These are phyloP conservation scores for Fomitopsis schrenkii DNA, from an alignment of 1,284 basidiomycete species.

Conservation along the genomic window DNA sequence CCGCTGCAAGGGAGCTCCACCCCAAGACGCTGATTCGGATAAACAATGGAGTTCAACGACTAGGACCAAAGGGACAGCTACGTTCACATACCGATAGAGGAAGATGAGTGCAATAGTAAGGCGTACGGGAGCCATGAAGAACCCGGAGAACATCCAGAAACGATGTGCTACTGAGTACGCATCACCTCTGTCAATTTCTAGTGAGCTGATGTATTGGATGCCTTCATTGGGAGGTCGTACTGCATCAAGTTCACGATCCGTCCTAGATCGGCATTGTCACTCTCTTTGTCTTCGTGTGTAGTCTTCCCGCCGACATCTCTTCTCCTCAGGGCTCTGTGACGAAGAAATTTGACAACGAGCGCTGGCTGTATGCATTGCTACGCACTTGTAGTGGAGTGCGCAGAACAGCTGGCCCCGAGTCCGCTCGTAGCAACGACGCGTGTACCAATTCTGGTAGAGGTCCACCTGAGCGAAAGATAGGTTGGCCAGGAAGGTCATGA, in stretches of 20 bases:
- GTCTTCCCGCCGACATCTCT: constrained; percentile 58
- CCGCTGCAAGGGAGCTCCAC: constrained; percentile 80
- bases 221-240: constrained; percentile 30
- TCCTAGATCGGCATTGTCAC: constrained; percentile 57
- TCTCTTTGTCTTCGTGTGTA: constrained; percentile 30
- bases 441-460: constrained; percentile 63
- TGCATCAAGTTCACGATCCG: constrained; percentile 73
- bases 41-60: background rate
- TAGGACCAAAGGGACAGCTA: background rate
- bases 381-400: constrained; percentile 60
- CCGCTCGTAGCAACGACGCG: constrained; percentile 59
- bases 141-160: constrained; percentile 66
- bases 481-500: constrained; percentile 63
- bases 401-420: constrained; percentile 70
- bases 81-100: constrained; percentile 60
- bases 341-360: background rate
- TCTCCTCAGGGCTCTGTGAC: constrained; percentile 43
- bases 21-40: constrained; percentile 61
- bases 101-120: constrained; percentile 71
- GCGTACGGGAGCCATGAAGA: constrained; percentile 72
- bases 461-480: constrained; percentile 68
- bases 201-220: background rate
- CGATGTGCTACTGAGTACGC: constrained; percentile 67
- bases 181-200: constrained; percentile 46
- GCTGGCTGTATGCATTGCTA: background rate